Evolutionary conservation across 78 protist species (phyloP).

Genomic region (Creolimax fragrantissima): DNA sequence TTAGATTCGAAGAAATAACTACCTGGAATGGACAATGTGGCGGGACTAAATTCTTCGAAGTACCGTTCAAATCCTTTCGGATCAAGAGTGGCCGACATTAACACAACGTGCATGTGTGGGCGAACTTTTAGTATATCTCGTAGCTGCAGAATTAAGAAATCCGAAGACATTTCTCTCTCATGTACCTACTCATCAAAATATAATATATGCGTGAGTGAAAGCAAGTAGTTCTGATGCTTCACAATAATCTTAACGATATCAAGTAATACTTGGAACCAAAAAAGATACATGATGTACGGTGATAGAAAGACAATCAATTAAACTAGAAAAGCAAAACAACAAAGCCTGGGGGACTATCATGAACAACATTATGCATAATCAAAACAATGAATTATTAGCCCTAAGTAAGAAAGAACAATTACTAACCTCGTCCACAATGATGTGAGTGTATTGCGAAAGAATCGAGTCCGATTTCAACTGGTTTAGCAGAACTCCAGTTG

Average conservation of each 20-base stretch:
- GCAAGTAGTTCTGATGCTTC: too few relatives aligned
- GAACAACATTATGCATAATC: too few relatives aligned
- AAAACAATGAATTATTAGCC: too few relatives aligned
- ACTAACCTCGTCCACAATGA: not conserved
- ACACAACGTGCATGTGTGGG: constrained; percentile 29
- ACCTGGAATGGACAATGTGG: not conserved
- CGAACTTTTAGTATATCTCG: constrained; percentile 4
- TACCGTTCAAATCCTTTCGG: constrained; percentile 42
- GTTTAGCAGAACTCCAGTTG: constrained; percentile 67
- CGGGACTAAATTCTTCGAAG: constrained; percentile 22
- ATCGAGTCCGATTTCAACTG: constrained; percentile 23
- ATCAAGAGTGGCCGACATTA: constrained; percentile 70
- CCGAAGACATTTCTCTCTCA: constrained; percentile 66
- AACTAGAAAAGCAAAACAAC: too few relatives aligned
- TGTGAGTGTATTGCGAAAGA: not conserved
- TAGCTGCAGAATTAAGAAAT: constrained; percentile 58
- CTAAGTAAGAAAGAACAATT: not conserved
- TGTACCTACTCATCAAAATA: constrained; percentile 78
- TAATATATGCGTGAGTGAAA: too few relatives aligned
- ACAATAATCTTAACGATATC: too few relatives aligned
- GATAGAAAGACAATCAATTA: too few relatives aligned
- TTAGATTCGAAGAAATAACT: too few relatives aligned
- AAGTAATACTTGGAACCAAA: too few relatives aligned
- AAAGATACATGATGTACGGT: too few relatives aligned
- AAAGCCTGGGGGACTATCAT: too few relatives aligned